These are phyloP conservation scores for Apiotrichum montevideense DNA, from an alignment of 1,284 basidiomycete species.

Conservation along the genomic window DNA sequence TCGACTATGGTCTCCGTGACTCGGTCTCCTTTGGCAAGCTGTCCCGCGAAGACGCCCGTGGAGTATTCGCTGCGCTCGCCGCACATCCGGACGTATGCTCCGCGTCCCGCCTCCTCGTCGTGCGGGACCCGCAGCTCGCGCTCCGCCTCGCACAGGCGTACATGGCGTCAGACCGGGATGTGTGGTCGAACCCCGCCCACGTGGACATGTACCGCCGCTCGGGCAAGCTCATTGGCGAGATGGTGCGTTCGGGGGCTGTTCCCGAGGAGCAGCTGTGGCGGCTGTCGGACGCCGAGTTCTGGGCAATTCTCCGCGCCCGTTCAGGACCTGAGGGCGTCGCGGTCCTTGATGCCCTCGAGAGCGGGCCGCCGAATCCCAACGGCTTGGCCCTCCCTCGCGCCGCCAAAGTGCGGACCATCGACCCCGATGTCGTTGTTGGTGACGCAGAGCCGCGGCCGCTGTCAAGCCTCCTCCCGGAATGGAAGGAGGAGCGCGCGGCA, in stretches of 20 bases:
- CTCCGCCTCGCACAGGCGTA: conserved; percentile 11
- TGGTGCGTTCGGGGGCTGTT: conserved; percentile 3
- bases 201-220: conserved; percentile 6
- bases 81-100: conserved; percentile 2
- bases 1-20: conserved; percentile 19
- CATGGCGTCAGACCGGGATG: conserved; percentile 2
- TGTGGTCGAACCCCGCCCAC: conserved; percentile 14
- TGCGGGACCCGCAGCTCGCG: neutral
- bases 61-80: neutral
- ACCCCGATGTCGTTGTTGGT: conserved; percentile 10
- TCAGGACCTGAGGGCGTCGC: neutral
- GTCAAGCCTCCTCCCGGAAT: neutral
- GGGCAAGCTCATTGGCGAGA: conserved; percentile 7
- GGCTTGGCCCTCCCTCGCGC: neutral
- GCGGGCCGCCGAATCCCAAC: neutral
- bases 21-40: conserved; percentile 11
- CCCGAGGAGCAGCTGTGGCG: conserved; percentile 11
- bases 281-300: conserved; percentile 12
- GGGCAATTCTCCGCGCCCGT: conserved; percentile 1
- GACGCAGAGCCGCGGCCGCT: neutral
- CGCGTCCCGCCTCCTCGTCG: conserved; percentile 5
- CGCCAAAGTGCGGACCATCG: conserved; percentile 14
- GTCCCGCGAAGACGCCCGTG: neutral
- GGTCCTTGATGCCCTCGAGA: conserved; percentile 6
- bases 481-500: conserved; percentile 4